Evolutionary conservation across 768 basidiomycete genomes (phyloP).

Genomic region (Lentinula sp.): DNA sequence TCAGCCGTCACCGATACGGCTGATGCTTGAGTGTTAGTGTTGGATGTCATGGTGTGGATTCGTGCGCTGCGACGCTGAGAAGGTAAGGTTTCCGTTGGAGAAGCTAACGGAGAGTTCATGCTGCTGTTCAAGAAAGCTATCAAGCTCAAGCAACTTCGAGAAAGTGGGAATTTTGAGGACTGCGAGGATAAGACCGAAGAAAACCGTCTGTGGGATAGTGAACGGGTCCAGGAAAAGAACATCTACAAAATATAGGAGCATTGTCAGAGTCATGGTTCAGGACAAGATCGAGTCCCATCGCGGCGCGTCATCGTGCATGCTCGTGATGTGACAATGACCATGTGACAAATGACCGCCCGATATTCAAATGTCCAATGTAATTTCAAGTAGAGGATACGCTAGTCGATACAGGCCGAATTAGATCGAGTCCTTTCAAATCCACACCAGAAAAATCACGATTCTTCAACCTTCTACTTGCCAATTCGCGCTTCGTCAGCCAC

Average conservation of each 20-base stretch:
- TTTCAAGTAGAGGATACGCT: background rate
- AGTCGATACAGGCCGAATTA: conserved; percentile 20
- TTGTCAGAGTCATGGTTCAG: background rate
- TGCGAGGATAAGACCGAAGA: background rate
- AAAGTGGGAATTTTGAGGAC: background rate
- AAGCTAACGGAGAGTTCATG: background rate
- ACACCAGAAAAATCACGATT: conserved; percentile 42
- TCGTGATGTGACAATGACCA: background rate
- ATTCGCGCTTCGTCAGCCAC: conserved; percentile 41
- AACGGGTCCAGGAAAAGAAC: background rate
- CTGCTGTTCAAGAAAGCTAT: background rate
- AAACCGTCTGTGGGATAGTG: background rate
- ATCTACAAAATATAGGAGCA: background rate
- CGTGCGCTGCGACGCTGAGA: background rate
- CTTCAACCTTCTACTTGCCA: conserved; percentile 41
- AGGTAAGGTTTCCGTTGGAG: background rate
- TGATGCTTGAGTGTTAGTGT: background rate
- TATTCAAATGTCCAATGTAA: too few relatives aligned
- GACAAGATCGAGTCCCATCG: background rate
- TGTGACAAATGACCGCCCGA: too few relatives aligned
- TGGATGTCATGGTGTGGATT: background rate
- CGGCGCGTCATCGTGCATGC: background rate
- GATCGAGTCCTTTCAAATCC: conserved; percentile 36
- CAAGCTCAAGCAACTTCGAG: background rate
- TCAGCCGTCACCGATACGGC: background rate